These are phyloP conservation scores for Hippophae tibetana DNA, from an alignment of 306 rosid species.

Conservation along the genomic window DNA sequence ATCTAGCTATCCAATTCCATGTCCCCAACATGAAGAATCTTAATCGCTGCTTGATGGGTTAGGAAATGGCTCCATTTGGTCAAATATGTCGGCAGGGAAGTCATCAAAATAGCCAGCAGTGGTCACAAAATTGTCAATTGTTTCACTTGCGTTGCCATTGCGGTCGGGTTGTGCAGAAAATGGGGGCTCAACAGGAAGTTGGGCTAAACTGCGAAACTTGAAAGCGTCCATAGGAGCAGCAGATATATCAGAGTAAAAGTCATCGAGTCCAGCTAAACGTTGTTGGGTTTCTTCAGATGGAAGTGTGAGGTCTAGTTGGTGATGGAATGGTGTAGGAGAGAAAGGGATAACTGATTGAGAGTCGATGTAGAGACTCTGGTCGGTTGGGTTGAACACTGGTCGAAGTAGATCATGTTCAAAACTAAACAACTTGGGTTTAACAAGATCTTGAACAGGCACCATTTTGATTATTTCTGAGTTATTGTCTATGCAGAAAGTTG, in stretches of 20 bases:
- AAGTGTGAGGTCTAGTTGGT: constrained; percentile 32
- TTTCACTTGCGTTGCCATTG: constrained; percentile 24
- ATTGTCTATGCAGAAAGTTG: constrained; percentile 23
- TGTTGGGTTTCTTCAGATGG: constrained; percentile 41
- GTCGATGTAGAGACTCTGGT: constrained; percentile 25
- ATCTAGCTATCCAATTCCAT: neutral
- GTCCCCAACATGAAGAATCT: neutral
- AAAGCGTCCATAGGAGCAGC: constrained; percentile 25
- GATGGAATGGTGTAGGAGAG: constrained; percentile 26
- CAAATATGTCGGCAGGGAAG: constrained; percentile 63
- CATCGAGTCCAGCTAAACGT: constrained; percentile 27
- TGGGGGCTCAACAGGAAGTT: constrained; percentile 26
- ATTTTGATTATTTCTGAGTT: constrained; percentile 34
- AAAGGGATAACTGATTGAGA: constrained; percentile 19
- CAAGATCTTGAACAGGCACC: constrained; percentile 49
- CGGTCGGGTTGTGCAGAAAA: constrained; percentile 36
- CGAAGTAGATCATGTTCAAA: constrained; percentile 19
- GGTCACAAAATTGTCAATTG: constrained; percentile 14
- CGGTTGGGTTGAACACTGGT: constrained; percentile 25
- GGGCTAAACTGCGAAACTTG: constrained; percentile 31
- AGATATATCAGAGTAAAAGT: constrained; percentile 33
- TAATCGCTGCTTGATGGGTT: constrained; percentile 31
- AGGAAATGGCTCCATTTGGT: constrained; percentile 37
- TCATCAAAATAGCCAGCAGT: constrained; percentile 54
- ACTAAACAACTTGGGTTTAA: constrained; percentile 25